These are phyloP conservation scores for Calonectria hawksworthii DNA, from an alignment of 2,329 filamentous ascomycete species.

Conservation along the genomic window DNA sequence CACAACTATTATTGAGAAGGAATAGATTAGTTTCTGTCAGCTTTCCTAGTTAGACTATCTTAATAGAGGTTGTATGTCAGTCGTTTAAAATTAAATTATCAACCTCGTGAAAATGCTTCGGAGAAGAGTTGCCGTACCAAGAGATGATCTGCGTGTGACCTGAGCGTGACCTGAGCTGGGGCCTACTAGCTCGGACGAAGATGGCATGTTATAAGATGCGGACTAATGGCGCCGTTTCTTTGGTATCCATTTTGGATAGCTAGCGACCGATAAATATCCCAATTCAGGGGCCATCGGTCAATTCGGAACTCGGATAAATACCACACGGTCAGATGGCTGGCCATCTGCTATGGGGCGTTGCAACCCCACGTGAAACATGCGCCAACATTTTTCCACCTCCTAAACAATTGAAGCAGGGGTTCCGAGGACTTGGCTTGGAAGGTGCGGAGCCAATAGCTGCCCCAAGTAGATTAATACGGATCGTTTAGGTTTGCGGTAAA, in stretches of 20 bases:
- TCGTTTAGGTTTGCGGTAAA: background rate
- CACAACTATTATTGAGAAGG: background rate
- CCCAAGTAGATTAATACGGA: slow-evolving; percentile 7
- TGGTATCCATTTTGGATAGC: background rate
- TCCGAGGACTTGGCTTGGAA: background rate
- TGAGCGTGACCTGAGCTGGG: background rate
- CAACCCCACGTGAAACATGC: slow-evolving; percentile 7
- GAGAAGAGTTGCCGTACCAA: background rate
- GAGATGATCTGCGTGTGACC: background rate
- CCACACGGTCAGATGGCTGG: background rate
- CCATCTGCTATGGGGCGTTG: background rate
- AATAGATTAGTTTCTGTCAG: background rate
- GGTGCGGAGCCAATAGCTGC: background rate
- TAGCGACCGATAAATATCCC: background rate
- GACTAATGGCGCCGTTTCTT: background rate
- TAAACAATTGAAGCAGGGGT: slow-evolving; percentile 1
- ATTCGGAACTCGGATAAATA: background rate
- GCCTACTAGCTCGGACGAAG: background rate
- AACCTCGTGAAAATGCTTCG: background rate
- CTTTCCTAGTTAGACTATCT: background rate
- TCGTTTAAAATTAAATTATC: background rate
- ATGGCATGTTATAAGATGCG: background rate
- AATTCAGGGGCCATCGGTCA: background rate
- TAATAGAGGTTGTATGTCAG: background rate
- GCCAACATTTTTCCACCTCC: slow-evolving; percentile 1